Conservation (phyloP, 1,139 yeast species). For the Nadsonia commutata region DNA sequence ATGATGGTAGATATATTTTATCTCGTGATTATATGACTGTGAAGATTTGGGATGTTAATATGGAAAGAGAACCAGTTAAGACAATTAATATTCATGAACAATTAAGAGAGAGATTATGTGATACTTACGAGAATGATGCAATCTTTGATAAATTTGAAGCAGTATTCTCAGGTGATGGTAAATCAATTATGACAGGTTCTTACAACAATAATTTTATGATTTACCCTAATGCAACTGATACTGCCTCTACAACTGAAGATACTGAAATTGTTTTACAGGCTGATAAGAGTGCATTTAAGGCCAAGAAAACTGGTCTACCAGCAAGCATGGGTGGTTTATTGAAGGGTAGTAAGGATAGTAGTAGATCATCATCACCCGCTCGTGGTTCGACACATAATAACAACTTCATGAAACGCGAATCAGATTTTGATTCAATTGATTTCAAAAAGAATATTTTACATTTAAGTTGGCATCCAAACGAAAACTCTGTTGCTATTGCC, state of each 20-base stretch:
- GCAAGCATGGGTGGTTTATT: conserved; percentile 16
- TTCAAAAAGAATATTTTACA: conserved; percentile 91
- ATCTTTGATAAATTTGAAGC: conserved; percentile 97
- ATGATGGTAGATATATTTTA: conserved; percentile 87
- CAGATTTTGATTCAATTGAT: conserved; percentile 76
- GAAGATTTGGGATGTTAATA: conserved; percentile 94
- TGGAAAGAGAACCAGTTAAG: conserved; percentile 90
- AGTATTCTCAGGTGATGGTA: conserved; percentile 85
- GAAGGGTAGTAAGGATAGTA: conserved; percentile 10
- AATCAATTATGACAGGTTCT: conserved; percentile 91
- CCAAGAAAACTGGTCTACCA: conserved; percentile 42
- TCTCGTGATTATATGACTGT: conserved; percentile 95
- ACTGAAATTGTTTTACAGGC: conserved; percentile 83
- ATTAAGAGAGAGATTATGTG: conserved; percentile 83
- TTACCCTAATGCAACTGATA: conserved; percentile 61
- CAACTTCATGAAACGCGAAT: conserved; percentile 24
- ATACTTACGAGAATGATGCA: conserved; percentile 96
- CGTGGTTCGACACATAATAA: conserved; percentile 13
- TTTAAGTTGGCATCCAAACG: conserved; percentile 96
- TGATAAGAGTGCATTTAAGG: conserved; percentile 92
- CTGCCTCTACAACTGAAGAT: conserved; percentile 35
- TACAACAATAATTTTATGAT: conserved; percentile 96
- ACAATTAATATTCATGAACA: conserved; percentile 94
- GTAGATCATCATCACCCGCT: conserved; percentile 8
- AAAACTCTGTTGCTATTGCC: conserved; percentile 93